Conservation (phyloP, 768 basidiomycete genomes). For the Grammothele lineata region DNA sequence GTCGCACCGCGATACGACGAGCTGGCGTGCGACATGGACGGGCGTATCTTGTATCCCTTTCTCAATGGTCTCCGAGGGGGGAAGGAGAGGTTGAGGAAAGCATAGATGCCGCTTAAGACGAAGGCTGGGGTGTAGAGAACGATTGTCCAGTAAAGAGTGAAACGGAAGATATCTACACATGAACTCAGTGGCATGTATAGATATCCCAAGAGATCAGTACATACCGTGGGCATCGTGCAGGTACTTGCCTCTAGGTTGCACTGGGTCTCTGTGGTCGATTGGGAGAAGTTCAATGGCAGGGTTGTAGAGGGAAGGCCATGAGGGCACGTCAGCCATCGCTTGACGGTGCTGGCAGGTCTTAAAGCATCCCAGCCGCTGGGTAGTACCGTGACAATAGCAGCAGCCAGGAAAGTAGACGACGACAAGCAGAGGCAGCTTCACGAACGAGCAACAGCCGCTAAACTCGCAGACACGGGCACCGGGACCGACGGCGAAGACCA, state of each 20-base stretch:
- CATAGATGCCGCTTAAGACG: constrained; percentile 35
- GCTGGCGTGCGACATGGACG: neutral
- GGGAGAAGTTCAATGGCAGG: constrained; percentile 31
- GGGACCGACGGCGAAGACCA: no score
- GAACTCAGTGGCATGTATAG: no score
- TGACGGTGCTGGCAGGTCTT: no score
- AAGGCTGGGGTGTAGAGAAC: constrained; percentile 42
- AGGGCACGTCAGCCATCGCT: constrained; percentile 11
- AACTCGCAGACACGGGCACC: no score
- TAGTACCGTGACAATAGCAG: no score
- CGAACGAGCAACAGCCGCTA: no score
- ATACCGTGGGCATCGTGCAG: constrained; percentile 31
- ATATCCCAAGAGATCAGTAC: no score
- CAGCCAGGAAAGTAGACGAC: no score
- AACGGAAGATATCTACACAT: constrained; percentile 36
- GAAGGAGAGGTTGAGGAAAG: constrained; percentile 38
- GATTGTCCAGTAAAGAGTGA: constrained; percentile 47
- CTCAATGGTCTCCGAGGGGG: constrained; percentile 26
- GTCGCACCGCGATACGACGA: constrained; percentile 11
- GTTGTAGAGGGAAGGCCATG: constrained; percentile 34
- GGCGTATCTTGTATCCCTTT: constrained; percentile 3
- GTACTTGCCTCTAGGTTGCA: constrained; percentile 32
- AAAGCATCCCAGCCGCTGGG: no score
- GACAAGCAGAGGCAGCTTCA: no score
- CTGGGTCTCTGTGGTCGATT: constrained; percentile 23